Base-by-base conservation (phyloP, 331 rosid species). In the Pyrus hybrid region DNA sequence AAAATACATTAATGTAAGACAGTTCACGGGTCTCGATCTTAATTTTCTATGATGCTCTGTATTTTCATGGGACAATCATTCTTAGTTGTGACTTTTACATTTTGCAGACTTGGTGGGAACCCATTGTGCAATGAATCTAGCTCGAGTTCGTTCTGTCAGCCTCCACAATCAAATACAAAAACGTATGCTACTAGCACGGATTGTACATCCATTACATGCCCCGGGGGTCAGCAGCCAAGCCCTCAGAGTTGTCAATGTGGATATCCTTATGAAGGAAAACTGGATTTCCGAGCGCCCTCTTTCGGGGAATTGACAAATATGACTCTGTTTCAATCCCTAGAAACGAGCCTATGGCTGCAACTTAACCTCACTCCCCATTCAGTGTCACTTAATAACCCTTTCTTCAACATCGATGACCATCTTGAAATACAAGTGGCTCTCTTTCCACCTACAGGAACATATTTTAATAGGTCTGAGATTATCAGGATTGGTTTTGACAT, bases 241-340 rank as follows among this genome's bases (percentile, higher is more conserved):
- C 99, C 98, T 13, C 97, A 89, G 79, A 95, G 93, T 78, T 95
- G 99, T 70, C 91, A 89, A 80, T 92, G 99, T 80, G 93, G 92
- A 25, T 88, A 80, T 80, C 98, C 99, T 62, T 95, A 80, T 54
- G 81, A 83, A 86, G 99, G 99, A 74, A 91, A 65, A 53, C 5
- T 95, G 68, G 86, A 84, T 65, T 92, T 95, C 51, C 87, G 97
- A 89, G 99, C 88, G 54, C 97, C 99, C 30, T 43, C 75, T 35
- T 95, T 91, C 79, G 82, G 97, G 68, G 97, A 89, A 28, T 37
- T 95, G 68, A 83, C 97, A 35, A 83, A 83, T 71, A 77, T 66
- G 22, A 86, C 20, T 35, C 51, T 45, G 72, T 95, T 91, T 79
- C 89, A 86, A 68, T 84, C 81, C 63, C 87, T 95, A 76, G 99